Base-by-base conservation (phyloP, 1,139 yeast species). In the Suhomyces ambrosiae region DNA sequence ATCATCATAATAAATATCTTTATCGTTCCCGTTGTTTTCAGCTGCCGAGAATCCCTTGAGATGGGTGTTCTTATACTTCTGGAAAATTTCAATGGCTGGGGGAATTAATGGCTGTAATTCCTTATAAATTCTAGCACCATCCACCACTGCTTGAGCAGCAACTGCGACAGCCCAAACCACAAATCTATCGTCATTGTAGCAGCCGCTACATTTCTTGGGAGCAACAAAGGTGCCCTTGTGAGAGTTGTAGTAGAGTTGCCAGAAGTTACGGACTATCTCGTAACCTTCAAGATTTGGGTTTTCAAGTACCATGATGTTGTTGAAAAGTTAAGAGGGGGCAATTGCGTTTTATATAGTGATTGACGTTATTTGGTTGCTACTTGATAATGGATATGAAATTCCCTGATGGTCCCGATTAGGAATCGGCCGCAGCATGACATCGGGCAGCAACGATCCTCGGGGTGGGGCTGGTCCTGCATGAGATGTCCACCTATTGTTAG, bases 81-180 rank as follows among this genome's bases (percentile, higher is more conserved):
- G 73, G 44, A 82, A 69, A 2, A 75, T 71, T 35, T 61, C 55
- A 37, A 81, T 63, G 2, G 79, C 82, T 1, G 80, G 80, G 24
- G 67, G 77, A 30, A 82, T 60, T 55, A 81, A 61, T 1, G 85
- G 84, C n/a, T 64, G 61, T 28, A 80, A 58, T 50, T 79, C 81
- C 26, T 74, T 60, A 54, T 76, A 80, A 27, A 79, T 61, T 42
- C 83, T 61, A 2, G 82, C 80, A 6, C 80, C 84, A 49, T 80
- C 86, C 7, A 79, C 77, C 26, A 79, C 64, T 0, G 83, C 77
- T 54, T 80, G 86, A 0, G 75, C 75, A 5, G 79, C 82, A 11
- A 82, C 83, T 0, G 86, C 71, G 13, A 80, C 80, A 0, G 86
- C 82, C 87, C 88, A 82, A 17, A 82, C 72, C 19, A 79, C 80